Evolutionary conservation across 495 filamentous ascomycete genomes (phyloP).

Genomic region (Schizothecium vesticola): DNA sequence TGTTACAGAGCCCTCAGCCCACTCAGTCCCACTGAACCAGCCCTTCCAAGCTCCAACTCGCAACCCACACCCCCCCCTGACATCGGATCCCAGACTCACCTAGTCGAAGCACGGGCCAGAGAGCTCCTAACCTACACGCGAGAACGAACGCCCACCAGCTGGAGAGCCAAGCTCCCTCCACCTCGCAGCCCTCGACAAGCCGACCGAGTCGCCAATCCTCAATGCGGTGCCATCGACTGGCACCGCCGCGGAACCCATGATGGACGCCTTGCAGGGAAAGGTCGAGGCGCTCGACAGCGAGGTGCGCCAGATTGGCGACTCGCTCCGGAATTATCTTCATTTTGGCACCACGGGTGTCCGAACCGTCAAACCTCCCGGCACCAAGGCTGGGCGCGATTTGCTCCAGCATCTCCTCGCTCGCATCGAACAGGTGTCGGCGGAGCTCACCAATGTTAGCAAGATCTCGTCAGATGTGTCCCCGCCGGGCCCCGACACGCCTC

Average conservation of each 20-base stretch:
- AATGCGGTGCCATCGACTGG: constrained; percentile 8
- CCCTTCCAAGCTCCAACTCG: background rate
- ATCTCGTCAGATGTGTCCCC: constrained; percentile 12
- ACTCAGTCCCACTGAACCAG: background rate
- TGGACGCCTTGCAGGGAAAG: constrained; percentile 24
- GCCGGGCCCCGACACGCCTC: constrained; percentile 18
- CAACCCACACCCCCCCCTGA: background rate
- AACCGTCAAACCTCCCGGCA: constrained; percentile 25
- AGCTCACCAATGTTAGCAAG: constrained; percentile 7
- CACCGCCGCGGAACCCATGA: constrained; percentile 22
- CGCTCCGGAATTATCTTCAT: constrained; percentile 22
- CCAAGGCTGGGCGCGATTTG: constrained; percentile 23
- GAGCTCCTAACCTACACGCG: background rate
- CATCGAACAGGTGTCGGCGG: constrained; percentile 19
- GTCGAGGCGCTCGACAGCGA: constrained; percentile 24
- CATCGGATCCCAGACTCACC: background rate
- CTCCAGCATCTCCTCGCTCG: constrained; percentile 20
- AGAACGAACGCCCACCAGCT: too few relatives aligned
- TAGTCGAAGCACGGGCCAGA: background rate
- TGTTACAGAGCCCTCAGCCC: background rate
- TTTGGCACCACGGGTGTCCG: constrained; percentile 14
- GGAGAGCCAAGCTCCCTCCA: background rate
- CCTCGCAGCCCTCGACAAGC: background rate
- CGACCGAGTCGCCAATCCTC: background rate
- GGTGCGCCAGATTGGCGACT: constrained; percentile 21